phyloP scores from a whole-genome alignment of 164 flowering plant genomes.

The Litsea cubeba region DNA sequence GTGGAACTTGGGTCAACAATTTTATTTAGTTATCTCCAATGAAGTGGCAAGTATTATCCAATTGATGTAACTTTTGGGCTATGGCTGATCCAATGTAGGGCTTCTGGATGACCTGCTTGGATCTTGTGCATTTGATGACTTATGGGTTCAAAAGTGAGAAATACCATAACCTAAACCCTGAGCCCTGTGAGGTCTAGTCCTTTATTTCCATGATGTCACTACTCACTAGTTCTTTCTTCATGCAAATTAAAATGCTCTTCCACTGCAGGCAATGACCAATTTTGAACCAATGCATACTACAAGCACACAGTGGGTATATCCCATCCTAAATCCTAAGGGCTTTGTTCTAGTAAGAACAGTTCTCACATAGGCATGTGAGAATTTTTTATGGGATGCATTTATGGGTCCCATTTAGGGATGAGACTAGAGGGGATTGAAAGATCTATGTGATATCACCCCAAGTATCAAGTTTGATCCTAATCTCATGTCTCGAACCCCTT shows the following conservation, averaged over 20 bases:
- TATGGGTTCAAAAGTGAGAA: no score
- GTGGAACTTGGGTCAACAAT: background rate
- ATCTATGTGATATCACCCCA: no score
- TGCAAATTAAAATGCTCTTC: background rate
- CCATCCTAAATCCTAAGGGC: no score
- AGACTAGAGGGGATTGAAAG: no score
- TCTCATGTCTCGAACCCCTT: no score
- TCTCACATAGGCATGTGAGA: no score
- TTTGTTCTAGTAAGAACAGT: no score
- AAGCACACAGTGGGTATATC: slow-evolving; percentile 86
- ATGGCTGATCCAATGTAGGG: background rate
- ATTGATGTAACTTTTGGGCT: background rate
- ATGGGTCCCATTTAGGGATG: no score
- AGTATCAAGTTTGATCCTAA: no score
- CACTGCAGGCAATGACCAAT: slow-evolving; percentile 82
- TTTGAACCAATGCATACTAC: slow-evolving; percentile 96
- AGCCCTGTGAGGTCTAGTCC: background rate
- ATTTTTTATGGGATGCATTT: no score
- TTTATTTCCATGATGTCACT: background rate
- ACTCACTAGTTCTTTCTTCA: background rate
- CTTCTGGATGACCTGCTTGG: background rate
- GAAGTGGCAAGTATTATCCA: background rate
- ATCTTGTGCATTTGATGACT: background rate
- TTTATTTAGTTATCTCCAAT: no score
- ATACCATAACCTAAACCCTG: no score